Evolutionary conservation across 768 basidiomycete genomes (phyloP).

Genomic region (Russula dissimulans): DNA sequence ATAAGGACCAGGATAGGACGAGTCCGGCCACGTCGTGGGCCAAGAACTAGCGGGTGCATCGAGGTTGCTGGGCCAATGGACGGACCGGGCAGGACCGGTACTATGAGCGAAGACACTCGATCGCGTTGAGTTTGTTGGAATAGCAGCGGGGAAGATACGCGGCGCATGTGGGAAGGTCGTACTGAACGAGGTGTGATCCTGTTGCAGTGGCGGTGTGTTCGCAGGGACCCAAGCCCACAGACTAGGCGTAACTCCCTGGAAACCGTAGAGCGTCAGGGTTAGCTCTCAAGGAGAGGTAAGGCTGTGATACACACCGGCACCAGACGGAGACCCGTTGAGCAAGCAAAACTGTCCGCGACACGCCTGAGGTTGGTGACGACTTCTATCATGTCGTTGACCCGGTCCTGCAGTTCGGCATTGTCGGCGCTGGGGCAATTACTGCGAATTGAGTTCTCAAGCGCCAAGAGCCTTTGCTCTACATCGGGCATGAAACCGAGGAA

Average conservation of each 20-base stretch:
- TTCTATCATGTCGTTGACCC: conserved; percentile 6
- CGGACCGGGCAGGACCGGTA: conserved; percentile 7
- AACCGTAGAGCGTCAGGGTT: not conserved
- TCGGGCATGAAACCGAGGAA: conserved; percentile 12
- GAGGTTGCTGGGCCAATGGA: conserved; percentile 13
- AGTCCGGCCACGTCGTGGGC: not conserved
- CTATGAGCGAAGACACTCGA: conserved; percentile 10
- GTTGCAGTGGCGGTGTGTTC: not conserved
- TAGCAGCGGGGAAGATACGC: conserved; percentile 5
- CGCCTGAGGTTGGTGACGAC: conserved; percentile 4
- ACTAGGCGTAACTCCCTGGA: not conserved
- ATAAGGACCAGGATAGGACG: not conserved
- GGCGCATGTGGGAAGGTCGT: conserved; percentile 10
- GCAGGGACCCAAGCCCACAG: conserved; percentile 8
- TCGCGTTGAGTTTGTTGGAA: conserved; percentile 9
- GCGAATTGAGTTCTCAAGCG: not conserved
- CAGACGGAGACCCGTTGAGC: conserved; percentile 13
- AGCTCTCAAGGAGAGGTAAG: not conserved
- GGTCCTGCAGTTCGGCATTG: not conserved
- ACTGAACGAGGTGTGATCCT: conserved; percentile 5
- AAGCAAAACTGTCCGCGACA: conserved; percentile 10
- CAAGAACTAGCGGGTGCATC: not conserved
- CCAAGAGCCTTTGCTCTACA: conserved; percentile 4
- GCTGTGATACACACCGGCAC: conserved; percentile 1
- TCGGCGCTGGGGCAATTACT: not conserved